phyloP scores from a whole-genome alignment of 2,329 filamentous ascomycete genomes.

The Gnomoniopsis smithogilvyi region DNA sequence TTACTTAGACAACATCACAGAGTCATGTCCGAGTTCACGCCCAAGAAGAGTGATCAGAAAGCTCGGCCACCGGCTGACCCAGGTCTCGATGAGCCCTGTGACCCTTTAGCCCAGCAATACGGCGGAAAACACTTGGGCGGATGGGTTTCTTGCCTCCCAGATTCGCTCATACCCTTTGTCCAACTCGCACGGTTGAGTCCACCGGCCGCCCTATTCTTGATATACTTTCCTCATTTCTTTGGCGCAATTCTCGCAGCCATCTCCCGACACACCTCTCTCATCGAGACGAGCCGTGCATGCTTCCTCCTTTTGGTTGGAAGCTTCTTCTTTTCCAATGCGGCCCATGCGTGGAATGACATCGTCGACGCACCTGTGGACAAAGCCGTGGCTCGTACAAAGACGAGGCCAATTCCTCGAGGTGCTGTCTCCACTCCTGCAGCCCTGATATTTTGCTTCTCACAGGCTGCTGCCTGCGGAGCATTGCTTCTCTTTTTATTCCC shows the following conservation, averaged over 20 bases:
- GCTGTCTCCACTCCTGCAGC: not conserved
- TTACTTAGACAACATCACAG: too few species aligned
- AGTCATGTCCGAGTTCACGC: too few species aligned
- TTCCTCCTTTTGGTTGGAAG: not conserved
- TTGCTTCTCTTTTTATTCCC: not conserved
- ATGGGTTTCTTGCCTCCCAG: not conserved
- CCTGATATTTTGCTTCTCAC: not conserved
- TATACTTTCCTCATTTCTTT: not conserved
- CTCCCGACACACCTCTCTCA: not conserved
- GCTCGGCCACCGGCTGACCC: too few species aligned
- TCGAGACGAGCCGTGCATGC: not conserved
- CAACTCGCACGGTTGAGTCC: not conserved
- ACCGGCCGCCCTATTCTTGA: not conserved
- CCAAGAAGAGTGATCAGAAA: too few species aligned
- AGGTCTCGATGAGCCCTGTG: too few species aligned
- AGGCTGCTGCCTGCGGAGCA: not conserved
- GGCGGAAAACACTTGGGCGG: not conserved
- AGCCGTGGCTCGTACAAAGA: not conserved
- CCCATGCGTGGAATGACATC: not conserved
- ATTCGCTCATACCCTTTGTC: not conserved
- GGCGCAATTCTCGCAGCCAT: not conserved
- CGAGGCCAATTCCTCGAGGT: not conserved
- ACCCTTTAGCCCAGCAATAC: too few species aligned
- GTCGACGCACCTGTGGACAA: not conserved
- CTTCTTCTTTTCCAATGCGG: not conserved